These are phyloP conservation scores for Xylaria venustula DNA, from an alignment of 495 filamentous ascomycete genomes.

Conservation along the genomic window DNA sequence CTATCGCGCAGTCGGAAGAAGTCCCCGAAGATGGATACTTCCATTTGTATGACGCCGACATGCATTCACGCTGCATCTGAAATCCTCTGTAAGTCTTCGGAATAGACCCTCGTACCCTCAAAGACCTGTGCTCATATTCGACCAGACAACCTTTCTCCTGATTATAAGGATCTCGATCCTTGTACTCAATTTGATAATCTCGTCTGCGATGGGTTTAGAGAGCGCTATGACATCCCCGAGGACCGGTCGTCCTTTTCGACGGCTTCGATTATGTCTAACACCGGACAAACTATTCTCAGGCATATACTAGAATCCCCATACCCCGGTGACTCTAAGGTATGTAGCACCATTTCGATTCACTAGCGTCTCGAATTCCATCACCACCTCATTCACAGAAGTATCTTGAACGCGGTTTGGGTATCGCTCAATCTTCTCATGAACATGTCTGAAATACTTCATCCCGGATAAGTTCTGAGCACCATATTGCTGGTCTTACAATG, in stretches of 20 bases:
- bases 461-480: no score
- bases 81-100: slow-evolving; percentile 50
- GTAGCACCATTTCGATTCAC: not conserved
- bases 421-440: no score
- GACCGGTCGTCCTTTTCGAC: slow-evolving; percentile 62
- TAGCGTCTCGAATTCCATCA: not conserved
- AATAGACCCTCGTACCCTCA: not conserved
- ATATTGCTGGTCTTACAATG: no score
- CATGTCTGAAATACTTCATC: no score
- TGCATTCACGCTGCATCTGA: slow-evolving; percentile 69
- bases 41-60: slow-evolving; percentile 25
- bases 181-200: slow-evolving; percentile 66
- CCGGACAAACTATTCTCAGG: slow-evolving; percentile 57
- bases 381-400: not conserved
- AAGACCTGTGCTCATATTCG: slow-evolving; percentile 11
- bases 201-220: slow-evolving; percentile 67
- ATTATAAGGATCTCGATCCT: slow-evolving; percentile 62
- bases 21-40: slow-evolving; percentile 20
- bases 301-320: slow-evolving; percentile 63
- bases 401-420: not conserved
- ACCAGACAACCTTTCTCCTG: slow-evolving; percentile 59
- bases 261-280: slow-evolving; percentile 58
- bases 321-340: slow-evolving; percentile 40
- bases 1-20: slow-evolving; percentile 23
- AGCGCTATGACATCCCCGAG: slow-evolving; percentile 63